These are phyloP conservation scores for Citeromyces nyonsensis DNA, from an alignment of 805 yeast species.

Conservation along the genomic window DNA sequence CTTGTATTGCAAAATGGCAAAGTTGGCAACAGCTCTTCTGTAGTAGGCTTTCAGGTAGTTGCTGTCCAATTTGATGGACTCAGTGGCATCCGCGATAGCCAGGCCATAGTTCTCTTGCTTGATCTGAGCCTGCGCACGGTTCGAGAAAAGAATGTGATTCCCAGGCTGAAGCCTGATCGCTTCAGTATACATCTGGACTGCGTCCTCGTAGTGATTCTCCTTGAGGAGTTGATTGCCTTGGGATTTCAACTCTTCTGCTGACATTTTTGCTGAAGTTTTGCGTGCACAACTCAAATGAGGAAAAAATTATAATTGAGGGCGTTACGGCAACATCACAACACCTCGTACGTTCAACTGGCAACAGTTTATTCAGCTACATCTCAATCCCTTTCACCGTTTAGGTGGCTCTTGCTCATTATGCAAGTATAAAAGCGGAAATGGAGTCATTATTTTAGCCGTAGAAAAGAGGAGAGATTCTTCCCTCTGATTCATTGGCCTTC, in stretches of 20 bases:
- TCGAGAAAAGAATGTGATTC: conserved; percentile 58
- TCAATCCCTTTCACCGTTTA: too few species aligned
- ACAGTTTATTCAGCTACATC: too few species aligned
- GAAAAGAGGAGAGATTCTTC: too few species aligned
- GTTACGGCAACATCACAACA: too few species aligned
- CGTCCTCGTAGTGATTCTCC: conserved; percentile 43
- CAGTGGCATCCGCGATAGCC: conserved; percentile 66
- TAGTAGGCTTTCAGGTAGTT: conserved; percentile 68
- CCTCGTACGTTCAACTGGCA: too few species aligned
- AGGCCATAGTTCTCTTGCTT: conserved; percentile 77
- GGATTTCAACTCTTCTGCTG: conserved; percentile 38
- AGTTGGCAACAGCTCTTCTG: conserved; percentile 70
- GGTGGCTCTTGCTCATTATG: too few species aligned
- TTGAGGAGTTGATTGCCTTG: conserved; percentile 66
- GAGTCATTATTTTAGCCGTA: too few species aligned
- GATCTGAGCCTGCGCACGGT: conserved; percentile 82
- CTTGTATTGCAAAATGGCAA: conserved; percentile 62
- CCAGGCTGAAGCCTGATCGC: conserved; percentile 52
- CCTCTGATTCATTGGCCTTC: too few species aligned
- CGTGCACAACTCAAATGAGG: too few species aligned
- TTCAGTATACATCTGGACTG: conserved; percentile 53
- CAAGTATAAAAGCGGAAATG: too few species aligned
- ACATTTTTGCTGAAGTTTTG: background rate
- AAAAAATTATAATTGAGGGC: too few species aligned
- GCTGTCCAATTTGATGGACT: conserved; percentile 54